A percentile compares a stretch with the other conserved stretches of the same genome.
Conservation (phyloP, 2,329 filamentous ascomycete species). For the Ceratocystis smalleyi region DNA sequence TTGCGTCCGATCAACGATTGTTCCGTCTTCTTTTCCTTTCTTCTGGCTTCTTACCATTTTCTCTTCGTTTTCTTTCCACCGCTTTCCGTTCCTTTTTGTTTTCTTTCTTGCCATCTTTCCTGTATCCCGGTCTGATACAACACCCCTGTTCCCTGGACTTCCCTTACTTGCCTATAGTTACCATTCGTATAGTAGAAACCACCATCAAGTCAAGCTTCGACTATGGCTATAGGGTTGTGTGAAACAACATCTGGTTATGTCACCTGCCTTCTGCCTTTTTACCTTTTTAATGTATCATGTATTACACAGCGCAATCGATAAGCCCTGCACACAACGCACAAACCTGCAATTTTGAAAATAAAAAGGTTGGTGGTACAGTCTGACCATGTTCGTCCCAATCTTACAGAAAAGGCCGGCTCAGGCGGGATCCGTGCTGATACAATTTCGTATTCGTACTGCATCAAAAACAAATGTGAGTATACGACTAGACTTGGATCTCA, state of each 20-base stretch:
- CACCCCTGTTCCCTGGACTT: neutral
- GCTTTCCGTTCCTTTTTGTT: neutral
- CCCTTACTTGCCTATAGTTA: neutral
- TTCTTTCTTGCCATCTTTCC: neutral
- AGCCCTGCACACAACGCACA: conserved; percentile 7
- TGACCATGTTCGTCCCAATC: neutral
- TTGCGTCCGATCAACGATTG: neutral
- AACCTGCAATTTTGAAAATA: neutral
- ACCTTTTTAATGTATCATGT: neutral
- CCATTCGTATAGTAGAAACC: neutral
- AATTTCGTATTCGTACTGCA: neutral
- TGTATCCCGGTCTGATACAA: neutral
- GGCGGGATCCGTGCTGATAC: neutral
- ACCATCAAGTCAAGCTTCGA: neutral
- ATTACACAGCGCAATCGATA: neutral
- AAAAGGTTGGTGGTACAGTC: neutral
- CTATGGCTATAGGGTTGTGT: neutral
- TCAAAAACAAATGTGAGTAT: neutral
- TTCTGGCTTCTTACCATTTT: neutral
- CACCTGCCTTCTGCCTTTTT: neutral
- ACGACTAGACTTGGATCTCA: neutral
- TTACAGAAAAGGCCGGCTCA: neutral
- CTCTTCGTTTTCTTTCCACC: neutral
- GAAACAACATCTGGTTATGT: neutral
- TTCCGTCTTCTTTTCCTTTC: neutral